Percentiles rank a stretch among this genome's conserved stretches.
Conservation (phyloP, 2,329 filamentous ascomycete genomes). For the Fusarium nisikadoi region DNA sequence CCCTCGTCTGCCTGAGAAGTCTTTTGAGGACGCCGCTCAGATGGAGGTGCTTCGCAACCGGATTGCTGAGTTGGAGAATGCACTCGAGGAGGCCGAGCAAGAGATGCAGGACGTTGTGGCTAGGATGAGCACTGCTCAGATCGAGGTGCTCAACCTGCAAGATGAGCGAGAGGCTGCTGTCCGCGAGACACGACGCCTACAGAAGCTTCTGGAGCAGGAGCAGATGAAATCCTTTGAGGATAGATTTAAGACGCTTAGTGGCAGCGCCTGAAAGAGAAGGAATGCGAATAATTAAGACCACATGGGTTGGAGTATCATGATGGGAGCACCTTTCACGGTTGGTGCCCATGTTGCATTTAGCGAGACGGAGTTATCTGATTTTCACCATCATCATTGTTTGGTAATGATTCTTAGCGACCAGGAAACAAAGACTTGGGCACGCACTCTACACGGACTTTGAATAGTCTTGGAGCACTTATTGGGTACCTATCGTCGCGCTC, state of each 20-base stretch:
- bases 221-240: constrained; percentile 63
- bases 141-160: constrained; percentile 84
- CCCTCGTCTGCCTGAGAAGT: constrained; percentile 67
- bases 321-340: constrained; percentile 21
- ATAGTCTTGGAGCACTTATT: constrained; percentile 27
- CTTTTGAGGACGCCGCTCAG: constrained; percentile 77
- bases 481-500: constrained; percentile 21
- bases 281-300: constrained; percentile 9
- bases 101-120: constrained; percentile 87
- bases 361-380: constrained; percentile 52
- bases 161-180: constrained; percentile 79
- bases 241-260: constrained; percentile 50
- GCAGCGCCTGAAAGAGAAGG: constrained; percentile 38
- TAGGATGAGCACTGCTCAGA: constrained; percentile 83
- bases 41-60: constrained; percentile 80
- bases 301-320: constrained; percentile 18
- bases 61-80: constrained; percentile 86
- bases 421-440: constrained; percentile 13
- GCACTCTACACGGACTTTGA: constrained; percentile 10
- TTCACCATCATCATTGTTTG: constrained; percentile 38
- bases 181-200: constrained; percentile 75
- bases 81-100: constrained; percentile 66
- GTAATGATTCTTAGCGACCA: constrained; percentile 25
- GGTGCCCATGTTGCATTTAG: constrained; percentile 49
- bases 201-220: constrained; percentile 73